These are phyloP conservation scores for Apiotrichum porosum DNA, from an alignment of 1,284 basidiomycete genomes.

Conservation along the genomic window DNA sequence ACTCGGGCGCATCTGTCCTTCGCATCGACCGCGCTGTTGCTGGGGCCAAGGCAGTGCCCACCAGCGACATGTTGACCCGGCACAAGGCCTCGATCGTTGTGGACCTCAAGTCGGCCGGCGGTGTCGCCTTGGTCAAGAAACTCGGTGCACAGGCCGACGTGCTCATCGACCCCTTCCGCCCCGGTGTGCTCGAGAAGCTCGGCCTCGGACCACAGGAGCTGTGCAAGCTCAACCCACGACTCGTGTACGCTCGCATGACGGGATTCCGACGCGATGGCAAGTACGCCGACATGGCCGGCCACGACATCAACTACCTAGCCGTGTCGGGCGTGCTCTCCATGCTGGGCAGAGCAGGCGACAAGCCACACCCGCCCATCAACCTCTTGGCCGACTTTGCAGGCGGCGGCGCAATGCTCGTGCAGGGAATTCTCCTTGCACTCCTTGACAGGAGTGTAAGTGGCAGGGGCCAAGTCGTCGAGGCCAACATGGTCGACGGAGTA, in stretches of 20 bases:
- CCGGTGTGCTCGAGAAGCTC: constrained; percentile 19
- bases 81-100: constrained; percentile 8
- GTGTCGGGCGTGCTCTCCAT: constrained; percentile 15
- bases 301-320: constrained; percentile 20
- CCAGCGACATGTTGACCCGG: constrained; percentile 9
- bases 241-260: constrained; percentile 18
- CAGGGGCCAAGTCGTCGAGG: constrained; percentile 18
- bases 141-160: constrained; percentile 8
- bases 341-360: constrained; percentile 7
- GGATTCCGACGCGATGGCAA: constrained; percentile 9
- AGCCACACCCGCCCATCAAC: constrained; percentile 13
- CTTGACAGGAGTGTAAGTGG: constrained; percentile 5
- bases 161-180: constrained; percentile 18
- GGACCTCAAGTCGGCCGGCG: constrained; percentile 8
- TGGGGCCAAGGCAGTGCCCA: neutral
- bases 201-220: constrained; percentile 8
- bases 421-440: constrained; percentile 16
- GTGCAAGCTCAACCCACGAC: constrained; percentile 8
- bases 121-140: constrained; percentile 4
- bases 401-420: constrained; percentile 15
- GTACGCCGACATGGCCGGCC: constrained; percentile 16
- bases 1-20: constrained; percentile 9
- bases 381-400: constrained; percentile 22
- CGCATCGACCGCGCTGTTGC: constrained; percentile 12
- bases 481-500: constrained; percentile 18